phyloP scores from a whole-genome alignment of 768 basidiomycete species.

The Sistotremastrum niveocremeum region DNA sequence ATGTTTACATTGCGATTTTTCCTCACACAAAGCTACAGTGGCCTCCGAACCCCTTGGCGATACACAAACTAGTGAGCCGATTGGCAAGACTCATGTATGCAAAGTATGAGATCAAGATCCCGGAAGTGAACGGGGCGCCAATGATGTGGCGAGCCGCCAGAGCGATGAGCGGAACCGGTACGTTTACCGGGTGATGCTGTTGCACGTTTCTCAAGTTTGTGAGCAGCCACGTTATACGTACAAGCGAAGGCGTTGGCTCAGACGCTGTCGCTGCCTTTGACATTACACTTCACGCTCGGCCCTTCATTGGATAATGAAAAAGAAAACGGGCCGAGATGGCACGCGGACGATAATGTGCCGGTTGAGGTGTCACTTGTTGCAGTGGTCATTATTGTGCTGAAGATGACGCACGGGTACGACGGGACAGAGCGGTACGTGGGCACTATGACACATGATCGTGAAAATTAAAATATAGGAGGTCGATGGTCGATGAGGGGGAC shows the following conservation, averaged over 20 bases:
- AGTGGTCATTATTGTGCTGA: slow-evolving; percentile 54
- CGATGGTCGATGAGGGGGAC: slow-evolving; percentile 29
- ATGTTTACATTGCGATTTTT: neutral
- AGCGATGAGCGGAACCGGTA: slow-evolving; percentile 62
- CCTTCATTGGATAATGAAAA: slow-evolving; percentile 24
- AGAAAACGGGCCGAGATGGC: slow-evolving; percentile 26
- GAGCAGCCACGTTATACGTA: slow-evolving; percentile 47
- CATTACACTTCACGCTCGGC: slow-evolving; percentile 41
- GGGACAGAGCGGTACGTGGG: slow-evolving; percentile 41
- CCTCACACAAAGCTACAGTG: slow-evolving; percentile 28
- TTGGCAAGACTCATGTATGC: slow-evolving; percentile 44
- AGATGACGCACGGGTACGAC: slow-evolving; percentile 79
- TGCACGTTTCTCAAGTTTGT: slow-evolving; percentile 8
- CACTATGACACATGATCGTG: neutral
- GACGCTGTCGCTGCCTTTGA: slow-evolving; percentile 44
- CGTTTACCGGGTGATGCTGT: slow-evolving; percentile 19
- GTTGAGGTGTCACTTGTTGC: slow-evolving; percentile 53
- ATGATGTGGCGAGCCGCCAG: slow-evolving; percentile 66
- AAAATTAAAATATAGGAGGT: slow-evolving; percentile 27
- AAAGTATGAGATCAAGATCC: slow-evolving; percentile 45
- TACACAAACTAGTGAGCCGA: slow-evolving; percentile 51
- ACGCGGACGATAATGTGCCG: slow-evolving; percentile 50
- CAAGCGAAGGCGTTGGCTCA: slow-evolving; percentile 47
- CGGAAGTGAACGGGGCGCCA: slow-evolving; percentile 64
- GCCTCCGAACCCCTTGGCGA: slow-evolving; percentile 39